These are phyloP conservation scores for Fagus sylvatica DNA, from an alignment of 306 rosid genomes.

Conservation along the genomic window DNA sequence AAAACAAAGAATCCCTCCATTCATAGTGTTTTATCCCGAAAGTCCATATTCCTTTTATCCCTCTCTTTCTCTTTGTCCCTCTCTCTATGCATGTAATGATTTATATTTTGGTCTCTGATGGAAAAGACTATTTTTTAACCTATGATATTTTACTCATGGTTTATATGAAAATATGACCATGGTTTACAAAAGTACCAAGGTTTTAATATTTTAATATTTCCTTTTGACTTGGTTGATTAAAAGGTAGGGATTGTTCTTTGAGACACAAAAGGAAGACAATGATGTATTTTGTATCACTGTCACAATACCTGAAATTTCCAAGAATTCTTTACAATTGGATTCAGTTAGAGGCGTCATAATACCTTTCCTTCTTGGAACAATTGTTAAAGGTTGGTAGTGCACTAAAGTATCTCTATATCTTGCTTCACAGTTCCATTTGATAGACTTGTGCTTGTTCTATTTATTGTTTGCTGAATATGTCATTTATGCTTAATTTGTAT, in stretches of 20 bases:
- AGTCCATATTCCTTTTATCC: too few species aligned
- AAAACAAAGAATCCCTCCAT: background rate
- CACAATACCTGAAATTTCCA: constrained; percentile 46
- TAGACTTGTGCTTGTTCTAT: background rate
- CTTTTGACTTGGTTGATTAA: constrained; percentile 44
- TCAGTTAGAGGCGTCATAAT: constrained; percentile 50
- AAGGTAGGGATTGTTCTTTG: constrained; percentile 58
- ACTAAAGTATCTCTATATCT: constrained; percentile 13
- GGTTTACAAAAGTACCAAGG: too few species aligned
- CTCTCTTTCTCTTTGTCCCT: background rate
- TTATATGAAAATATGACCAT: too few species aligned
- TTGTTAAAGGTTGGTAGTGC: constrained; percentile 65
- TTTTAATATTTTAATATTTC: too few species aligned
- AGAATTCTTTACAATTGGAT: constrained; percentile 46
- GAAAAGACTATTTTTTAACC: background rate
- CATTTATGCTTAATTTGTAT: background rate
- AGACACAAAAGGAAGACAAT: constrained; percentile 26
- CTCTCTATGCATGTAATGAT: background rate
- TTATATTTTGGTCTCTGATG: background rate
- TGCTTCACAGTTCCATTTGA: background rate
- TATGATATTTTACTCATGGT: background rate
- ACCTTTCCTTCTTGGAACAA: constrained; percentile 62
- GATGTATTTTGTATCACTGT: constrained; percentile 57
- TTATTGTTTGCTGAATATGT: background rate
- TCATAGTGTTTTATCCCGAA: background rate